These are phyloP conservation scores for Penicillium sp. DNA, from an alignment of 2,329 filamentous ascomycete genomes.

Conservation along the genomic window DNA sequence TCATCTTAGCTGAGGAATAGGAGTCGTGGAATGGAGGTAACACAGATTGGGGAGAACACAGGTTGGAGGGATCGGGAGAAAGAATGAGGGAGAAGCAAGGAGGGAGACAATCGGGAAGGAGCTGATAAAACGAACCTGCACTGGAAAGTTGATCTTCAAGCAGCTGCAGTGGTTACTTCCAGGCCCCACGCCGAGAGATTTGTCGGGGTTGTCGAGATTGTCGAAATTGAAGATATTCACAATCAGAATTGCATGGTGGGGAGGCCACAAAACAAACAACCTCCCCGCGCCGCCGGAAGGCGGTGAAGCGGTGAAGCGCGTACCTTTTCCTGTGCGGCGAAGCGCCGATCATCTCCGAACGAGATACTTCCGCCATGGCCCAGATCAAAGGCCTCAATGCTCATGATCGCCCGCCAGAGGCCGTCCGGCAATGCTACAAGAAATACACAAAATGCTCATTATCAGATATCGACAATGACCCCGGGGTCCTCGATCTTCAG, in stretches of 20 bases:
- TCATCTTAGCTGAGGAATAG: constrained; percentile 16
- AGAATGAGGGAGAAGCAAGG: constrained; percentile 26
- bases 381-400: constrained; percentile 66
- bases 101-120: constrained; percentile 17
- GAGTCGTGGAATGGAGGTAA: constrained; percentile 9
- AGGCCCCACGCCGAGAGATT: constrained; percentile 15
- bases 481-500: constrained; percentile 63
- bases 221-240: constrained; percentile 21
- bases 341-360: constrained; percentile 7
- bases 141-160: constrained; percentile 9
- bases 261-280: constrained; percentile 45
- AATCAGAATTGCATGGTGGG: constrained; percentile 32
- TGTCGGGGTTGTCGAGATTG: constrained; percentile 5
- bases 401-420: constrained; percentile 75
- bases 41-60: constrained; percentile 12
- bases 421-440: constrained; percentile 76
- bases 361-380: constrained; percentile 33
- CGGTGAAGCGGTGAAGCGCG: constrained; percentile 36
- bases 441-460: constrained; percentile 68
- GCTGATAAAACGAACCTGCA: constrained; percentile 13
- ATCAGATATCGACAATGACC: constrained; percentile 58
- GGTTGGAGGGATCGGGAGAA: constrained; percentile 14
- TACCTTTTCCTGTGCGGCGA: constrained; percentile 14
- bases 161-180: constrained; percentile 17
- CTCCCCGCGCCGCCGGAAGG: constrained; percentile 37